These are phyloP conservation scores for Lagenaria siceraria DNA, from an alignment of 306 rosid genomes.

Conservation along the genomic window DNA sequence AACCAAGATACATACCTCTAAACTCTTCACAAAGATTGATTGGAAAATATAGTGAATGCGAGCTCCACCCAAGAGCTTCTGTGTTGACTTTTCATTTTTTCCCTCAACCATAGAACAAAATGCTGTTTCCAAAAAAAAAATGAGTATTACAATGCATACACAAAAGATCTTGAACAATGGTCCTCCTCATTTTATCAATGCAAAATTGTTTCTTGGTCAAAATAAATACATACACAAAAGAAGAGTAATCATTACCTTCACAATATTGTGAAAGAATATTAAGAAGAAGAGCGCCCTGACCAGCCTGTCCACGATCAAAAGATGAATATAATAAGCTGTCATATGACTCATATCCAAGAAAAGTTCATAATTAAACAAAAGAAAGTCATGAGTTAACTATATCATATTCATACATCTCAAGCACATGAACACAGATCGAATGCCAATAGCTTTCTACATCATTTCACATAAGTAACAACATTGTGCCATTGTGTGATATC, in stretches of 20 bases:
- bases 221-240: neutral
- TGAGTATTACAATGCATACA: neutral
- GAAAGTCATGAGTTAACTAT: neutral
- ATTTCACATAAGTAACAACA: neutral
- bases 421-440: neutral
- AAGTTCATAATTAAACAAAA: neutral
- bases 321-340: neutral
- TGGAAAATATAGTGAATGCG: constrained; percentile 93
- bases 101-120: constrained; percentile 95
- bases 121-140: constrained; percentile 42
- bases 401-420: neutral
- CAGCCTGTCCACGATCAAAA: constrained; percentile 36
- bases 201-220: neutral
- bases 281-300: constrained; percentile 93
- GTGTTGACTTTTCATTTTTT: constrained; percentile 89
- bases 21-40: constrained; percentile 78
- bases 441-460: neutral
- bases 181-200: neutral
- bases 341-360: neutral
- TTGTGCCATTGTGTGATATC: neutral
- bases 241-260: constrained; percentile 47
- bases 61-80: constrained; percentile 90
- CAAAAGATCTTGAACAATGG: neutral
- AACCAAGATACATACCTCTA: constrained; percentile 47
- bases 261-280: constrained; percentile 85